These are phyloP conservation scores for Fusarium verrucosum DNA, from an alignment of 2,329 filamentous ascomycete species.

Conservation along the genomic window DNA sequence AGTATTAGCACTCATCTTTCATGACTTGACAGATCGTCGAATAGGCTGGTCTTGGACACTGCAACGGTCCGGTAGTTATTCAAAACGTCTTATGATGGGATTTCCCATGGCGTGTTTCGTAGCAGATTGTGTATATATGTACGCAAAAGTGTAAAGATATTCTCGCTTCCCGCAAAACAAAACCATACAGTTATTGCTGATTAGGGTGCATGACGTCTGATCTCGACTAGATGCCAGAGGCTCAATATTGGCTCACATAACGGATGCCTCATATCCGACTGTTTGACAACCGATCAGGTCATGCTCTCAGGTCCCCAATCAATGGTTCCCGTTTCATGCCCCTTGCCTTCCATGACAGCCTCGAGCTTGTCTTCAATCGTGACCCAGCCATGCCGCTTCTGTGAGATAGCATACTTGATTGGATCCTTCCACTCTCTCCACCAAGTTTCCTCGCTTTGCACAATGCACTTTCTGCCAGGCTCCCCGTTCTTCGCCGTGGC, in stretches of 20 bases:
- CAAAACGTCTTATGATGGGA: background rate
- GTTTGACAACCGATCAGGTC: background rate
- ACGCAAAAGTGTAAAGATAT: background rate
- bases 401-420: conserved; percentile 57
- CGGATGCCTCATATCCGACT: background rate
- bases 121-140: background rate
- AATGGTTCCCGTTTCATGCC: conserved; percentile 48
- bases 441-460: conserved; percentile 67
- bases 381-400: conserved; percentile 53
- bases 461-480: conserved; percentile 55
- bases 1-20: background rate
- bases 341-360: conserved; percentile 60
- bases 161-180: background rate
- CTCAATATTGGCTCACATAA: background rate
- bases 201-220: background rate
- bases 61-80: too few species aligned
- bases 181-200: background rate
- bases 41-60: background rate
- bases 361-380: conserved; percentile 65
- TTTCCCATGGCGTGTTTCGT: background rate
- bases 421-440: conserved; percentile 55
- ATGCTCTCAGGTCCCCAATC: conserved; percentile 56
- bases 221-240: background rate
- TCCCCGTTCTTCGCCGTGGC: conserved; percentile 59
- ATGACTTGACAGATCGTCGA: background rate